A percentile compares a stretch with the other conserved stretches of the same genome.
Conservation (phyloP, 2,329 filamentous ascomycete species). For the Pezicula rhizophila region DNA sequence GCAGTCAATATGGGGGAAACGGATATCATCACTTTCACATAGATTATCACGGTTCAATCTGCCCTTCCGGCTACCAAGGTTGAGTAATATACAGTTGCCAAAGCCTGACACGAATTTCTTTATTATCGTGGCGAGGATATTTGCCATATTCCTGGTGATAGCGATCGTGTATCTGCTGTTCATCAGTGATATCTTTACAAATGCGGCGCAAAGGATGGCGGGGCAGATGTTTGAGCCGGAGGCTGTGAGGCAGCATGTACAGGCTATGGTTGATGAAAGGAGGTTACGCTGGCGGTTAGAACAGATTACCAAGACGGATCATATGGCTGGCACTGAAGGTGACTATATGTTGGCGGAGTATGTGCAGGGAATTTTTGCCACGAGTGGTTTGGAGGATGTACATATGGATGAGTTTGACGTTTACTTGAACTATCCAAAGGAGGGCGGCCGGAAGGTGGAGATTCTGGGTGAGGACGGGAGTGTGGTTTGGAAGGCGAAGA, state of each 20-base stretch:
- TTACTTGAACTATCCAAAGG: conserved; percentile 85
- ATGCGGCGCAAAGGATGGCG: conserved; percentile 54
- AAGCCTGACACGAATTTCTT: conserved; percentile 32
- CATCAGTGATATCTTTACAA: conserved; percentile 74
- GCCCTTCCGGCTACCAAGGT: conserved; percentile 24
- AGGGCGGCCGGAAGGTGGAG: conserved; percentile 71
- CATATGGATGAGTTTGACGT: conserved; percentile 74
- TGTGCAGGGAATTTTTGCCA: conserved; percentile 70
- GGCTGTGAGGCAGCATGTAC: conserved; percentile 68
- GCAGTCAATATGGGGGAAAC: conserved; percentile 28
- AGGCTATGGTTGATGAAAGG: conserved; percentile 63
- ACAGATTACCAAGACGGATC: conserved; percentile 77
- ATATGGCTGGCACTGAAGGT: conserved; percentile 90
- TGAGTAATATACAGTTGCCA: conserved; percentile 20
- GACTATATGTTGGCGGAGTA: conserved; percentile 82
- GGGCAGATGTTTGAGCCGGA: conserved; percentile 78
- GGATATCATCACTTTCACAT: conserved; percentile 27
- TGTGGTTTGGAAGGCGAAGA: conserved; percentile 67
- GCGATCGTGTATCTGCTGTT: conserved; percentile 79
- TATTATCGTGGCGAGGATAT: conserved; percentile 65
- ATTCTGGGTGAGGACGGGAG: conserved; percentile 65
- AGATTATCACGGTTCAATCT: conserved; percentile 22
- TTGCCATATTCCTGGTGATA: conserved; percentile 70
- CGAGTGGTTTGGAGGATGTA: conserved; percentile 69
- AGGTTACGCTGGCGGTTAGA: conserved; percentile 67